These are phyloP conservation scores for Phytophthora agathidicida DNA, from an alignment of 352 stramenopile species.

Conservation along the genomic window DNA sequence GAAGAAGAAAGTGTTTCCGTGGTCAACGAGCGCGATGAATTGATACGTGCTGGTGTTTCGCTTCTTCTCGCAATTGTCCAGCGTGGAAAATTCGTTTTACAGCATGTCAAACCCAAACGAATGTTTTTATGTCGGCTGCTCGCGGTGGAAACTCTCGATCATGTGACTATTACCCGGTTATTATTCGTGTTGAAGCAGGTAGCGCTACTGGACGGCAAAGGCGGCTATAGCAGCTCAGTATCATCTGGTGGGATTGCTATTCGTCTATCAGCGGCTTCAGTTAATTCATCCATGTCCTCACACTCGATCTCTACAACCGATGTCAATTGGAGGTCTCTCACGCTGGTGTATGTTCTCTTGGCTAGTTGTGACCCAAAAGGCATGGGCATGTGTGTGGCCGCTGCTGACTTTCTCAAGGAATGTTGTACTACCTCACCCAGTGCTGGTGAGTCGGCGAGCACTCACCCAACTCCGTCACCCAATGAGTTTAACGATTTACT, in stretches of 20 bases:
- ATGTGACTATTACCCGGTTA: conserved; percentile 71
- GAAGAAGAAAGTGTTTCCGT: conserved; percentile 70
- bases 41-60: conserved; percentile 72
- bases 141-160: conserved; percentile 74
- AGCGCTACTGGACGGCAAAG: conserved; percentile 43
- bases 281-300: conserved; percentile 7
- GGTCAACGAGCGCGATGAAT: conserved; percentile 64
- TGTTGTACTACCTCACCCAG: conserved; percentile 30
- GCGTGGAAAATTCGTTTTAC: conserved; percentile 73
- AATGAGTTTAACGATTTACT: conserved; percentile 69
- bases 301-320: conserved; percentile 43
- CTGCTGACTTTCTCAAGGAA: conserved; percentile 79
- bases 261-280: conserved; percentile 16
- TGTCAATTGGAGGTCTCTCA: conserved; percentile 73
- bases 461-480: neutral
- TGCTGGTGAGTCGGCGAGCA: neutral
- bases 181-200: conserved; percentile 75
- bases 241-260: conserved; percentile 1
- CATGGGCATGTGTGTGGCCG: conserved; percentile 72
- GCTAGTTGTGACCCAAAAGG: conserved; percentile 82
- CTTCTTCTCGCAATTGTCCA: conserved; percentile 74
- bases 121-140: conserved; percentile 78
- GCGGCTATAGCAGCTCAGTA: neutral
- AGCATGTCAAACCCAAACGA: conserved; percentile 67
- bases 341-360: conserved; percentile 72